A percentile compares a stretch with the other conserved stretches of the same genome.
Evolutionary conservation across 805 yeast genomes (phyloP).

Genomic region (Monosporozyma aquatica): DNA sequence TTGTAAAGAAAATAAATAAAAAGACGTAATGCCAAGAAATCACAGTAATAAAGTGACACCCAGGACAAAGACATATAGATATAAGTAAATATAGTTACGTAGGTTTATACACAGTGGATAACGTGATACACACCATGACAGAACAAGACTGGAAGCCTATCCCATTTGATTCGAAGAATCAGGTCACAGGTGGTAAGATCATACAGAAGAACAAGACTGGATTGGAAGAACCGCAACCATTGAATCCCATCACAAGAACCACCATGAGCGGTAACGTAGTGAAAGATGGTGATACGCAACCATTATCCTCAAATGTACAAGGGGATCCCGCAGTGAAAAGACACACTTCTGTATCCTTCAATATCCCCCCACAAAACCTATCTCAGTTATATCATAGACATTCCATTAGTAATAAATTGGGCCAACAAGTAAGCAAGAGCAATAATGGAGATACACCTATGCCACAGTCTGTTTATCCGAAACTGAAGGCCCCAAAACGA

Average conservation of each 20-base stretch:
- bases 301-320: too few relatives aligned
- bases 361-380: constrained; percentile 17
- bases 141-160: constrained; percentile 1
- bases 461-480: neutral
- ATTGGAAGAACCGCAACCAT: neutral
- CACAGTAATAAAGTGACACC: too few relatives aligned
- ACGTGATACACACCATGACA: neutral
- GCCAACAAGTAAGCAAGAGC: constrained; percentile 4
- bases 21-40: too few relatives aligned
- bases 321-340: too few relatives aligned
- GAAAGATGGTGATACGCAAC: neutral
- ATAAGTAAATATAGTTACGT: too few relatives aligned
- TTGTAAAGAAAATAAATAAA: too few relatives aligned
- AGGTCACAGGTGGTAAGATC: neutral
- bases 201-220: neutral
- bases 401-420: constrained; percentile 47
- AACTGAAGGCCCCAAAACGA: too few relatives aligned
- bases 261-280: too few relatives aligned
- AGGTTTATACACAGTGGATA: too few relatives aligned
- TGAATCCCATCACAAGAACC: neutral
- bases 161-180: neutral
- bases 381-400: constrained; percentile 36
- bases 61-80: too few relatives aligned
- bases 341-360: constrained; percentile 4
- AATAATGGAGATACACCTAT: neutral